A percentile compares a stretch with the other conserved stretches of the same genome.
These are phyloP conservation scores for Fusarium stilboides DNA, from an alignment of 2,329 filamentous ascomycete species.

Conservation along the genomic window DNA sequence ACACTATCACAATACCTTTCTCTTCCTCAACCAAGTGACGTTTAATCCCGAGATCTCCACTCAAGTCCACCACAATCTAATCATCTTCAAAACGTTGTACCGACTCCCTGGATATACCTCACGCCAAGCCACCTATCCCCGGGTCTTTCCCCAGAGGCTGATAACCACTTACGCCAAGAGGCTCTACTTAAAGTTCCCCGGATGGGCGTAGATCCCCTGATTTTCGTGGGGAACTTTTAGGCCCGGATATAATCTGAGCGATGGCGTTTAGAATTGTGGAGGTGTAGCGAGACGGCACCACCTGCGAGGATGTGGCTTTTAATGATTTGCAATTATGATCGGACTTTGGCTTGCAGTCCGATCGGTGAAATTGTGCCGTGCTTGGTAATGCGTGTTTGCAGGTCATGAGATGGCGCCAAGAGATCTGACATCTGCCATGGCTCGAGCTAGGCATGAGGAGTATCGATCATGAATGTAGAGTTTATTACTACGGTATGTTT, in stretches of 20 bases:
- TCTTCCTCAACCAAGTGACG: constrained; percentile 11
- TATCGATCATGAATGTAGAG: neutral
- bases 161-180: neutral
- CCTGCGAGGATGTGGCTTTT: constrained; percentile 8
- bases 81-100: constrained; percentile 11
- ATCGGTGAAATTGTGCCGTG: neutral
- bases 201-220: constrained; percentile 5
- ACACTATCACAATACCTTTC: neutral
- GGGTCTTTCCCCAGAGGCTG: neutral
- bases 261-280: constrained; percentile 15
- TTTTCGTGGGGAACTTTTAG: neutral
- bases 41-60: constrained; percentile 4
- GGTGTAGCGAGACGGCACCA: neutral
- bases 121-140: constrained; percentile 1
- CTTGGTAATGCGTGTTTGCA: constrained; percentile 4
- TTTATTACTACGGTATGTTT: constrained; percentile 13
- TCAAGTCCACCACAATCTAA: neutral
- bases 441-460: neutral
- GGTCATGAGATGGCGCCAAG: constrained; percentile 26
- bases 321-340: constrained; percentile 2
- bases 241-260: constrained; percentile 12
- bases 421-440: neutral
- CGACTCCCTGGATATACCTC: constrained; percentile 8
- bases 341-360: neutral
- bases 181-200: constrained; percentile 6